These are phyloP conservation scores for Wickerhamiella vanderwaltii DNA, from an alignment of 805 yeast genomes.

Conservation along the genomic window DNA sequence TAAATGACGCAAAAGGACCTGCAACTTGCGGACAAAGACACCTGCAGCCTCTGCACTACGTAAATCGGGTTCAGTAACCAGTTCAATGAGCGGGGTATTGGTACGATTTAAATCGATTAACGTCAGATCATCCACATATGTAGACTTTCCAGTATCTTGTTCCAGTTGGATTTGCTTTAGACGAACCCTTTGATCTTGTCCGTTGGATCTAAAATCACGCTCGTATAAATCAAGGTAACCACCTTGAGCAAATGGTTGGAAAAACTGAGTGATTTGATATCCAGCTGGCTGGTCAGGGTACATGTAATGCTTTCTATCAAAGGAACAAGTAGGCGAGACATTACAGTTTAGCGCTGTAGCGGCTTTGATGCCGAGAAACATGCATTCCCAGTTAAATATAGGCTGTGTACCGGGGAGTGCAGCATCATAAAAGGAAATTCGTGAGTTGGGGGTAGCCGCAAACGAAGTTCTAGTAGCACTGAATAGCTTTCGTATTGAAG, in stretches of 20 bases:
- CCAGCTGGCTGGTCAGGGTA: slow-evolving; percentile 96
- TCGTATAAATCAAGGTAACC: slow-evolving; percentile 44
- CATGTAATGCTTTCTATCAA: slow-evolving; percentile 92
- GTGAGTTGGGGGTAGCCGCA: slow-evolving; percentile 49
- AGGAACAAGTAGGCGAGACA: slow-evolving; percentile 46
- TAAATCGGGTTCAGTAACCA: slow-evolving; percentile 87
- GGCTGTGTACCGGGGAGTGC: slow-evolving; percentile 94
- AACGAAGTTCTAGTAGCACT: slow-evolving; percentile 35
- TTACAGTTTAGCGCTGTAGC: slow-evolving; percentile 56
- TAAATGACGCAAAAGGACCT: slow-evolving; percentile 52
- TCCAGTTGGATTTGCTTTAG: slow-evolving; percentile 81
- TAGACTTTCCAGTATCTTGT: slow-evolving; percentile 85
- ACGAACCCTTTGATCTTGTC: slow-evolving; percentile 35
- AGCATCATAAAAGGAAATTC: slow-evolving; percentile 66
- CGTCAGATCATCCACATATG: slow-evolving; percentile 36
- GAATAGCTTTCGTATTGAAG: slow-evolving; percentile 63
- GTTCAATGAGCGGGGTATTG: slow-evolving; percentile 75
- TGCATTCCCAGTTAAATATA: slow-evolving; percentile 56
- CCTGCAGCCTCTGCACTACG: slow-evolving; percentile 52
- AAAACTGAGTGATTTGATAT: slow-evolving; percentile 88
- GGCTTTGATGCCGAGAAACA: slow-evolving; percentile 56
- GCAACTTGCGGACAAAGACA: slow-evolving; percentile 71
- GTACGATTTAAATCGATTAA: slow-evolving; percentile 73
- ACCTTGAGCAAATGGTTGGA: slow-evolving; percentile 58
- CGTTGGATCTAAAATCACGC: slow-evolving; percentile 39